phyloP scores from a whole-genome alignment of 1,139 yeast genomes.

The Groenewaldozyma auringiensis region DNA sequence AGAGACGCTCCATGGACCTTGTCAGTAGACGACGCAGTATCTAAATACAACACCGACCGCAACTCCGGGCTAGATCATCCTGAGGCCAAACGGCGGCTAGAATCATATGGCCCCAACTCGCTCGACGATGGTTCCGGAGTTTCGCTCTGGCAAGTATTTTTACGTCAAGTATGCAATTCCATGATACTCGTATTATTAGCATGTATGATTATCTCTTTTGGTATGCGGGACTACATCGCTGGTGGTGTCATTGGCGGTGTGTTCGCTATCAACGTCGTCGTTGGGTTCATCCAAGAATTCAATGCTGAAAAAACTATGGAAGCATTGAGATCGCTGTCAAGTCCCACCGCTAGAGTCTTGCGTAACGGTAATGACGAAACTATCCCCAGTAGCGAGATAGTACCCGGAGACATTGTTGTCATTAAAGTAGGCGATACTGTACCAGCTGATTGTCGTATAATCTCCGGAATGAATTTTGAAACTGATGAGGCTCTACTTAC shows the following conservation, averaged over 20 bases:
- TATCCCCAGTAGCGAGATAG: conserved; percentile 60
- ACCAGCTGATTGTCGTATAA: conserved; percentile 66
- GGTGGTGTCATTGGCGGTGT: conserved; percentile 79
- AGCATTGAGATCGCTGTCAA: conserved; percentile 56
- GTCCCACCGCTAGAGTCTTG: conserved; percentile 65
- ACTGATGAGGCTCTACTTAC: conserved; percentile 76
- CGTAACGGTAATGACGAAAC: conserved; percentile 56
- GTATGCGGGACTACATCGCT: conserved; percentile 71
- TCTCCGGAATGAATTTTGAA: conserved; percentile 59
- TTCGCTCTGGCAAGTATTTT: conserved; percentile 49
- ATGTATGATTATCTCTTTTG: conserved; percentile 69
- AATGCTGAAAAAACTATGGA: conserved; percentile 80
- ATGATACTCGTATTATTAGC: conserved; percentile 70
- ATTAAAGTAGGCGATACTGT: conserved; percentile 70
- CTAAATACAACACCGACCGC: conserved; percentile 34
- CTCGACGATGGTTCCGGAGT: conserved; percentile 56
- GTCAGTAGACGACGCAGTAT: conserved; percentile 13
- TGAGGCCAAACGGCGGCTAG: conserved; percentile 33
- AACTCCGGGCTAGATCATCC: conserved; percentile 42
- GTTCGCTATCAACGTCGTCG: conserved; percentile 54
- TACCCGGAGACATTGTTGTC: conserved; percentile 67
- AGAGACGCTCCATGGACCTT: conserved; percentile 20
- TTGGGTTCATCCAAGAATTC: conserved; percentile 65
- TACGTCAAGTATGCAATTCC: conserved; percentile 71
- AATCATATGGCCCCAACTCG: conserved; percentile 48